A percentile compares a stretch with the other conserved stretches of the same genome.
These are phyloP conservation scores for Diaporthe citriasiana DNA, from an alignment of 2,329 filamentous ascomycete species.

Conservation along the genomic window DNA sequence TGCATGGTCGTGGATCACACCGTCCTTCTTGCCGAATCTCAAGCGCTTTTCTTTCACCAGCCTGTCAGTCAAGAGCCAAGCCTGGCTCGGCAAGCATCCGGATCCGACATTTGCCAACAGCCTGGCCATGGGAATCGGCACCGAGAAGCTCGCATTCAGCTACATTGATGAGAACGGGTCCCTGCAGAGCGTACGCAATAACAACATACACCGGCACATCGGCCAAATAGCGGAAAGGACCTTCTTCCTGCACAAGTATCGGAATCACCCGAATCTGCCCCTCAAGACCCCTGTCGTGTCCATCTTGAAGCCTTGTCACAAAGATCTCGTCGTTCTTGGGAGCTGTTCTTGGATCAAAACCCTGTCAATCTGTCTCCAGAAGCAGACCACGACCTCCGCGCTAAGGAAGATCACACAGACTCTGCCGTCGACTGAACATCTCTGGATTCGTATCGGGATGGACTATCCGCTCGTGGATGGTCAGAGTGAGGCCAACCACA, in stretches of 20 bases:
- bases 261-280: conserved; percentile 5
- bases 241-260: conserved; percentile 28
- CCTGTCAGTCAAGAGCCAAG: conserved; percentile 29
- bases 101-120: conserved; percentile 29
- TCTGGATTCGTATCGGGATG: conserved; percentile 37
- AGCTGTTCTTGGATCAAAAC: conserved; percentile 28
- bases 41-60: conserved; percentile 38
- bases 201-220: conserved; percentile 7
- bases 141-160: conserved; percentile 36
- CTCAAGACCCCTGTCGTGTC: conserved; percentile 23
- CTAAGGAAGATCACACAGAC: background rate
- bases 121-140: conserved; percentile 28
- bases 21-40: conserved; percentile 32
- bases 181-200: conserved; percentile 1
- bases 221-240: background rate
- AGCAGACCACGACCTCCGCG: background rate
- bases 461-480: conserved; percentile 29
- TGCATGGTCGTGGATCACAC: conserved; percentile 33
- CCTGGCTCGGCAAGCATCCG: conserved; percentile 26
- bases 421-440: background rate
- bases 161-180: conserved; percentile 15
- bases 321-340: background rate
- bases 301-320: conserved; percentile 29
- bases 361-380: conserved; percentile 27
- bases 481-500: conserved; percentile 13